A percentile compares a stretch with the other conserved stretches of the same genome.
Evolutionary conservation across 2,329 filamentous ascomycete species (phyloP).

Genomic region (Volutella citrinella): DNA sequence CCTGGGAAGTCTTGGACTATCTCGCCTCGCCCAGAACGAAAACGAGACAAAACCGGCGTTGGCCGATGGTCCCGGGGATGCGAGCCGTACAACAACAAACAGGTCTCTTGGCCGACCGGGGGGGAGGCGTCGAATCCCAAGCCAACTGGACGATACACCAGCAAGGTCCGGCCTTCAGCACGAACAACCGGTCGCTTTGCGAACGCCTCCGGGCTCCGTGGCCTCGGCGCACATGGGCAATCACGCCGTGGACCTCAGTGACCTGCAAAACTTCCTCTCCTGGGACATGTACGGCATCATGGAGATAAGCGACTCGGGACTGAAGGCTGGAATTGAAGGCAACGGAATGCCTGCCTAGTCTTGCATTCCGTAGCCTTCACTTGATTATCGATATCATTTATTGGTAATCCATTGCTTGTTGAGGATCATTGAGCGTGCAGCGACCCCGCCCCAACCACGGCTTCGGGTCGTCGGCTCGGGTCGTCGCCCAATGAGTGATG

Average conservation of each 20-base stretch:
- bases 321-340: conserved; percentile 34
- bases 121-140: conserved; percentile 12
- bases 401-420: no score
- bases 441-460: no score
- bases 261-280: conserved; percentile 36
- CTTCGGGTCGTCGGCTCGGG: conserved; percentile 17
- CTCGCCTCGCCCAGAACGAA: conserved; percentile 21
- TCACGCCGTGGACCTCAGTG: conserved; percentile 34
- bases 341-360: conserved; percentile 30
- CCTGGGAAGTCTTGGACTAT: conserved; percentile 19
- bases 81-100: no score
- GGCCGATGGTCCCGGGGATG: conserved; percentile 13
- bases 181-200: conserved; percentile 31
- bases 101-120: conserved; percentile 15
- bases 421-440: no score
- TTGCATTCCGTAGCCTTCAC: conserved; percentile 5
- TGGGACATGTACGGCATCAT: conserved; percentile 42
- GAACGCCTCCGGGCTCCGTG: conserved; percentile 17
- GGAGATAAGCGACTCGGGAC: conserved; percentile 36
- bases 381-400: no score
- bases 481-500: conserved; percentile 14
- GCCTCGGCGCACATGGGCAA: conserved; percentile 30
- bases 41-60: conserved; percentile 17
- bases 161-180: conserved; percentile 34
- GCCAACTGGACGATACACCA: conserved; percentile 19